Base-by-base conservation (phyloP, 2,329 filamentous ascomycete species). In the Penicillium sumatraense region DNA sequence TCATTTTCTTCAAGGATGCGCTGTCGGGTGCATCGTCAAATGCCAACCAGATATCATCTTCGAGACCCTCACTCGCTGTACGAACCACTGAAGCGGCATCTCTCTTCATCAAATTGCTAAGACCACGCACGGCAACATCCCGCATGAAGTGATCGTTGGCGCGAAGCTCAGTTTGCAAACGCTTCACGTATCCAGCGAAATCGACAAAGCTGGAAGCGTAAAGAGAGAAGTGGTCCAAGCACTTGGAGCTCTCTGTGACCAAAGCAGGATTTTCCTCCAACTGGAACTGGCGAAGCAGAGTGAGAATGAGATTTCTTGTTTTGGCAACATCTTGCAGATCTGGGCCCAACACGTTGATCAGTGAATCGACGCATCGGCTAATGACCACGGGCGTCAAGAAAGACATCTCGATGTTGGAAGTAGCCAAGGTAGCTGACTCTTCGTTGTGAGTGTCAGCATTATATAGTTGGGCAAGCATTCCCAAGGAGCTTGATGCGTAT, bases 101-200 rank as follows among this genome's bases (percentile, higher is more conserved):
- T 44, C 92, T 84, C 73, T 96, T 93, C 93, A 99, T 98, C 31
- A 98, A 82, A 60, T 96, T 96, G 67, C 96, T 93, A 0, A 99
- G 78, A 1, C 93, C 93, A 69, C 96, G 90, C 11, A 97, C 84
- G 2, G 93, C 91, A 59, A 89, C 88, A 66, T 93, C 88, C 50
- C 89, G 84, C 35, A 98, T 83, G 18, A 89, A 83, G 5, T 82
- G 77, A 49, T 88, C 85, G 16, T 85, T 81, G 0, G 89, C 91
- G 40, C 86, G 84, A 36, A 98, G 80, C 60, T 93, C 88, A 42
- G 82, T 84, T 68, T 98, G 93, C 11, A 99, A 77, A 14, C 89
- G 81, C 64, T 86, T 88, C 36, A 99, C 91, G 66, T 99, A 98
- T 54, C 87, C 86, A 1, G 81, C 79, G 65, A 96, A 96, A 49